Evolutionary conservation across 2,329 filamentous ascomycete genomes (phyloP).

Genomic region (Spiromastix sp.): DNA sequence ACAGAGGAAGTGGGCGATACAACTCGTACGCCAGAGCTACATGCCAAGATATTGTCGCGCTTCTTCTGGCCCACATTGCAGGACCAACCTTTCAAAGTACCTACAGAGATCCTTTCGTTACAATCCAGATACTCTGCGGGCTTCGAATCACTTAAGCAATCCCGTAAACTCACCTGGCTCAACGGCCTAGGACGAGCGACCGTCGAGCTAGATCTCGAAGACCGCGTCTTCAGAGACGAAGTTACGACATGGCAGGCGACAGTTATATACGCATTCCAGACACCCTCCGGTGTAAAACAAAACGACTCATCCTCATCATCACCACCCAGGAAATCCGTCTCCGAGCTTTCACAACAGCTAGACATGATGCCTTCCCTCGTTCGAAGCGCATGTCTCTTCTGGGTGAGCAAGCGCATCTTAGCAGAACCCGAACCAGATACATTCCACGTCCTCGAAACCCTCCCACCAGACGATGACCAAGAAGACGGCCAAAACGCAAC

Average conservation of each 20-base stretch:
- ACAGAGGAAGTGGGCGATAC: conserved; percentile 25
- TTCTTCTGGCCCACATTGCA: conserved; percentile 87
- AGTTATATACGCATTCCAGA: conserved; percentile 76
- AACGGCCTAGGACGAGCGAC: conserved; percentile 69
- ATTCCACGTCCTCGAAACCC: conserved; percentile 48
- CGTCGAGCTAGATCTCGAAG: conserved; percentile 72
- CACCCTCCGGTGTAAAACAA: no score
- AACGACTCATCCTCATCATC: conserved; percentile 29
- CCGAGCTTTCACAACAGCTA: conserved; percentile 39
- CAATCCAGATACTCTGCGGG: conserved; percentile 63
- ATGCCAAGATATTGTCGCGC: conserved; percentile 79
- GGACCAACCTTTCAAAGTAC: conserved; percentile 37
- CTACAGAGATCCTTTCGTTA: conserved; percentile 38
- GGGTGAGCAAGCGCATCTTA: conserved; percentile 49
- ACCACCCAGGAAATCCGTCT: conserved; percentile 28
- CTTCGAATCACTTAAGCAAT: conserved; percentile 71
- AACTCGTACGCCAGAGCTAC: conserved; percentile 40
- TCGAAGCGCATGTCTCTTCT: conserved; percentile 51
- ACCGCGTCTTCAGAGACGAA: conserved; percentile 59
- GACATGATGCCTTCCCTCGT: conserved; percentile 47
- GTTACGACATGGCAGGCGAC: conserved; percentile 80
- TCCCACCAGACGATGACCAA: conserved; percentile 27
- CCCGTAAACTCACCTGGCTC: conserved; percentile 81
- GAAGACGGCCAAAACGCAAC: conserved; percentile 12
- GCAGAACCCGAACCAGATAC: conserved; percentile 36